Percentiles rank a stretch among this genome's conserved stretches.
These are phyloP conservation scores for Gardenia jasminoides DNA, from an alignment of 257 asterid genomes.

Conservation along the genomic window DNA sequence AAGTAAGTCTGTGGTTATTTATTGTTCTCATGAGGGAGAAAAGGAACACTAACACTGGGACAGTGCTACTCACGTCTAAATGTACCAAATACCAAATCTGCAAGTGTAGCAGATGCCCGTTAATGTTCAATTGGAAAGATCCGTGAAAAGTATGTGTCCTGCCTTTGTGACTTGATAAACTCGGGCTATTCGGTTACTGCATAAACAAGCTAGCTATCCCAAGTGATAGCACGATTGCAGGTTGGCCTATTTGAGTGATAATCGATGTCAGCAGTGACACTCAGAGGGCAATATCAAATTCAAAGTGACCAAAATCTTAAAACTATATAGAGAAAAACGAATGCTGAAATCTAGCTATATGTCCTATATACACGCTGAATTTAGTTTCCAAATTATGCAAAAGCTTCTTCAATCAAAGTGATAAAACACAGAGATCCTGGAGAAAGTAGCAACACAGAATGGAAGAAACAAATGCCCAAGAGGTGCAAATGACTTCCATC, in stretches of 20 bases:
- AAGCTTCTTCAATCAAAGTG: background rate
- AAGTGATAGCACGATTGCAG: background rate
- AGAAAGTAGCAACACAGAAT: background rate
- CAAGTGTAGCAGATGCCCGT: no score
- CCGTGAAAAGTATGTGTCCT: background rate
- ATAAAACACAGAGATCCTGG: background rate
- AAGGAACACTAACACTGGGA: no score
- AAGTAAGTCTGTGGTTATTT: background rate
- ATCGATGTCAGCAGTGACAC: background rate
- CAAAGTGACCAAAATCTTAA: background rate
- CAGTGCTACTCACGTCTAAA: background rate
- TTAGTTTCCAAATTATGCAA: background rate
- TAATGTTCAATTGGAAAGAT: no score
- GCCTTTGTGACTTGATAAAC: background rate
- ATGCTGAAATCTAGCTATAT: background rate
- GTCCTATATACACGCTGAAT: background rate
- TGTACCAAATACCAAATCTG: background rate
- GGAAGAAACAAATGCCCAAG: background rate
- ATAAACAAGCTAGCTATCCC: background rate
- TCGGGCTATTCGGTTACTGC: background rate
- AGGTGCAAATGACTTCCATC: constrained; percentile 29
- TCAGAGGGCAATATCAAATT: background rate
- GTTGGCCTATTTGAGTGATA: background rate
- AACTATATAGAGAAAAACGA: background rate
- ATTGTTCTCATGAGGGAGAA: background rate